phyloP scores from a whole-genome alignment of 2,329 filamentous ascomycete genomes.

The Colletotrichum liaoningense region DNA sequence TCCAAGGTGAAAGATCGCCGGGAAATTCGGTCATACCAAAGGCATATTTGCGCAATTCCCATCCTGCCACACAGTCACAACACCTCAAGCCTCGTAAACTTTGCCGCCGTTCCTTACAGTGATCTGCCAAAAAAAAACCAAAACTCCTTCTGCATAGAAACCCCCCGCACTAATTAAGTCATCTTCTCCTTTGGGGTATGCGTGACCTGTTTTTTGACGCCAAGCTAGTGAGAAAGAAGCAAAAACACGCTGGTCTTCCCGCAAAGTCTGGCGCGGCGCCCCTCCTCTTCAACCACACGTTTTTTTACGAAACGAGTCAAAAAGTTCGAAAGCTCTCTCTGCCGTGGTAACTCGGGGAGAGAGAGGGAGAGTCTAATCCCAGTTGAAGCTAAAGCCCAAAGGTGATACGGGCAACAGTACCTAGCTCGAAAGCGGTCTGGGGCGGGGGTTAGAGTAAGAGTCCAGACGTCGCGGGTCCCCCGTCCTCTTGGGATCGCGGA shows the following conservation, averaged over 20 bases:
- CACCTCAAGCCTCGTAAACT: background rate
- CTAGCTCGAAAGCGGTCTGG: slow-evolving; percentile 12
- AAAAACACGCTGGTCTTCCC: slow-evolving; percentile 17
- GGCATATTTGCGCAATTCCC: slow-evolving; percentile 20
- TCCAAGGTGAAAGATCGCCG: slow-evolving; percentile 5
- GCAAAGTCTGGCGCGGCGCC: background rate
- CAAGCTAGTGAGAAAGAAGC: slow-evolving; percentile 4
- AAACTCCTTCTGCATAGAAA: background rate
- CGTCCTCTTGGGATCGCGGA: background rate
- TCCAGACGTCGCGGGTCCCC: background rate
- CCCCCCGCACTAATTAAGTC: background rate
- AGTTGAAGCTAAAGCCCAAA: background rate
- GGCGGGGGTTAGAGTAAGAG: background rate
- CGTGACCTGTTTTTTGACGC: slow-evolving; percentile 23
- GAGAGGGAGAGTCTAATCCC: background rate
- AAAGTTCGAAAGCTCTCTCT: background rate
- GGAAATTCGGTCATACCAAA: slow-evolving; percentile 23
- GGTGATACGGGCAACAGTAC: background rate
- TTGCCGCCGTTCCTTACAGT: slow-evolving; percentile 26
- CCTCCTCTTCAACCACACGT: background rate
- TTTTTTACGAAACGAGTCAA: background rate
- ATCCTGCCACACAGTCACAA: background rate
- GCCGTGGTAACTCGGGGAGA: background rate
- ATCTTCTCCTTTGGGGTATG: background rate
- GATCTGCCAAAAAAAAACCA: background rate